These are phyloP conservation scores for Suhomyces panamericanus DNA, from an alignment of 1,139 yeast genomes.

Conservation along the genomic window DNA sequence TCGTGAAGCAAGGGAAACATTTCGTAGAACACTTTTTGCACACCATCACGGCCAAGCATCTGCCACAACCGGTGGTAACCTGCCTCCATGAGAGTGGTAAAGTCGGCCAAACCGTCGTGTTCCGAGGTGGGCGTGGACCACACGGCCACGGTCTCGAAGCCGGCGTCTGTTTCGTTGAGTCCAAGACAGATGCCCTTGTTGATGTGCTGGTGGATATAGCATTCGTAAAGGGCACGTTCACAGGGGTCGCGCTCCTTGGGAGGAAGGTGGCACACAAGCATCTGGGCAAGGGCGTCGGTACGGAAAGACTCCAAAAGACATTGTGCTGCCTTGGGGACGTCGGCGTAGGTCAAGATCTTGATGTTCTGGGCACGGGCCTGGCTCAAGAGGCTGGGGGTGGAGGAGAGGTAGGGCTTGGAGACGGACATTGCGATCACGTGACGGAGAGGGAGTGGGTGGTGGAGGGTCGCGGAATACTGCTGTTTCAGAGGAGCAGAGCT, in stretches of 20 bases:
- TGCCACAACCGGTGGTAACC: conserved; percentile 60
- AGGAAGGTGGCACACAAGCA: conserved; percentile 46
- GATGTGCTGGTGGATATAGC: conserved; percentile 58
- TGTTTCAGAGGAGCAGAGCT: neutral
- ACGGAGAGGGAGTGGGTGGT: neutral
- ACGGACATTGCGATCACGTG: conserved; percentile 6
- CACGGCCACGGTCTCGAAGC: conserved; percentile 61
- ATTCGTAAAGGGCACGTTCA: conserved; percentile 53
- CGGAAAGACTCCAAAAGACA: conserved; percentile 54
- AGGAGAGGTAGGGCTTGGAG: conserved; percentile 1
- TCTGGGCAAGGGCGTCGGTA: conserved; percentile 52
- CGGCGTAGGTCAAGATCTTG: conserved; percentile 38
- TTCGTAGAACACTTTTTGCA: conserved; percentile 54
- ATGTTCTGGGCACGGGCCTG: conserved; percentile 16
- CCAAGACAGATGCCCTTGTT: conserved; percentile 57
- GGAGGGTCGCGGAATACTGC: neutral
- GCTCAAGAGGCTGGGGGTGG: conserved; percentile 1
- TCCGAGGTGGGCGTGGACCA: conserved; percentile 60
- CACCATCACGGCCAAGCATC: conserved; percentile 51
- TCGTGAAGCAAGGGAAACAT: conserved; percentile 60
- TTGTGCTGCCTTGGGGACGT: conserved; percentile 54
- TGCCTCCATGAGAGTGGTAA: conserved; percentile 52
- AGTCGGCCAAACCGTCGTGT: conserved; percentile 45
- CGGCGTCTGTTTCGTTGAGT: conserved; percentile 41
- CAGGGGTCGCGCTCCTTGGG: conserved; percentile 36